Evolutionary conservation across 208 protist species (phyloP).

Genomic region (Trypanosoma vivax): DNA sequence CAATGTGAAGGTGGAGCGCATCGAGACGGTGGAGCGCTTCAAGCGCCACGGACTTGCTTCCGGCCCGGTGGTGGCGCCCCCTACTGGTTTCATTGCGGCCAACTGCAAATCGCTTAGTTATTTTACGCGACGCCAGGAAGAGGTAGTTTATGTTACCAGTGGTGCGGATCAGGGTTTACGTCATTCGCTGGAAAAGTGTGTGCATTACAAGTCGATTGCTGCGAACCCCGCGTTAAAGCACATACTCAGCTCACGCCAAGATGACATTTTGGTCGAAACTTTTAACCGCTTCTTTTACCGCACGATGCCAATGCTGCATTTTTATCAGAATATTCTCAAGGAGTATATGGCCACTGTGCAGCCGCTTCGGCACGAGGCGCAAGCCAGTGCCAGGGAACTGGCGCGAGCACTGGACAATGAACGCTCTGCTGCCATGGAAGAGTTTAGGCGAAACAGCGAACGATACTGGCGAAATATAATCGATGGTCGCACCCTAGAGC

Average conservation of each 20-base stretch:
- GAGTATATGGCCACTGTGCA: slow-evolving; percentile 33
- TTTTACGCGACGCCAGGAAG: slow-evolving; percentile 38
- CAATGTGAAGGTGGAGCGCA: slow-evolving; percentile 57
- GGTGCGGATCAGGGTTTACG: slow-evolving; percentile 47
- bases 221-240: slow-evolving; percentile 40
- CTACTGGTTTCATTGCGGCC: slow-evolving; percentile 58
- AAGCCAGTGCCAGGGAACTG: slow-evolving; percentile 39
- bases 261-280: slow-evolving; percentile 34
- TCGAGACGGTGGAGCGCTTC: slow-evolving; percentile 62
- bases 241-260: slow-evolving; percentile 27
- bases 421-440: slow-evolving; percentile 57
- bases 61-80: slow-evolving; percentile 42
- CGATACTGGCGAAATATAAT: slow-evolving; percentile 83
- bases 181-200: slow-evolving; percentile 28
- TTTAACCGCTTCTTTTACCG: slow-evolving; percentile 83
- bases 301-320: slow-evolving; percentile 67
- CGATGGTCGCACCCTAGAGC: slow-evolving; percentile 54
- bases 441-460: slow-evolving; percentile 83
- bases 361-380: slow-evolving; percentile 31
- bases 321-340: slow-evolving; percentile 49
- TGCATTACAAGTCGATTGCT: slow-evolving; percentile 50
- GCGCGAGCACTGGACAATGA: slow-evolving; percentile 49
- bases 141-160: slow-evolving; percentile 61
- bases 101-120: slow-evolving; percentile 63
- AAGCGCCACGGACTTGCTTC: slow-evolving; percentile 60